Percentiles rank a stretch among this genome's conserved stretches.
These are phyloP conservation scores for Alternaria ventricosa DNA, from an alignment of 2,329 filamentous ascomycete species.

Conservation along the genomic window DNA sequence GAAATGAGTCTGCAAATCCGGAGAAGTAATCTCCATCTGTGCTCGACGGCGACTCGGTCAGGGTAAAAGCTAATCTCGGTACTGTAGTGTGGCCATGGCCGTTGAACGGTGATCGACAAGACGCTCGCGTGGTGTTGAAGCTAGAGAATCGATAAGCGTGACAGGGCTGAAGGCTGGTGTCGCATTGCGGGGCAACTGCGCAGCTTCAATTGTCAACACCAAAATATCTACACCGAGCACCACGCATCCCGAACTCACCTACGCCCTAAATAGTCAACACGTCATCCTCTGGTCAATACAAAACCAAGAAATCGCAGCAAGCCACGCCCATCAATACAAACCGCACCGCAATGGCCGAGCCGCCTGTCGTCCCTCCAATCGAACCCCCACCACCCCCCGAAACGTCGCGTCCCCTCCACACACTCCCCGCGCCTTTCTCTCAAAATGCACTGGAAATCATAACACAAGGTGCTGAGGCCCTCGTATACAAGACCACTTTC, in stretches of 20 bases:
- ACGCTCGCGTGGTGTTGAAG: constrained; percentile 18
- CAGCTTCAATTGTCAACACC: constrained; percentile 2
- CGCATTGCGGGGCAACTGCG: constrained; percentile 17
- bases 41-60: neutral
- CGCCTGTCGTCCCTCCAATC: constrained; percentile 26
- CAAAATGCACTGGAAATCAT: constrained; percentile 72
- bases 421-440: constrained; percentile 41
- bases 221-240: neutral
- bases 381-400: constrained; percentile 24
- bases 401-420: constrained; percentile 34
- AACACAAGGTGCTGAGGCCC: constrained; percentile 93
- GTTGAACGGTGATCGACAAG: constrained; percentile 18
- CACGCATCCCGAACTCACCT: neutral
- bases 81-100: neutral
- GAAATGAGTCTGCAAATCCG: constrained; percentile 1
- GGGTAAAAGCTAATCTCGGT: neutral
- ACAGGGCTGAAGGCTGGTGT: constrained; percentile 14
- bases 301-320: neutral
- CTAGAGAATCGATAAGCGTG: constrained; percentile 22
- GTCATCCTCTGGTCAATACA: neutral
- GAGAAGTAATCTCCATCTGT: constrained; percentile 7
- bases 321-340: neutral
- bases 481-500: constrained; percentile 87
- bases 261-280: neutral
- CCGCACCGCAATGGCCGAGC: constrained; percentile 26